A percentile compares a stretch with the other conserved stretches of the same genome.
Conservation (phyloP, 176 grass and related monocot species). For the Ampelocalamus luodianensis region DNA sequence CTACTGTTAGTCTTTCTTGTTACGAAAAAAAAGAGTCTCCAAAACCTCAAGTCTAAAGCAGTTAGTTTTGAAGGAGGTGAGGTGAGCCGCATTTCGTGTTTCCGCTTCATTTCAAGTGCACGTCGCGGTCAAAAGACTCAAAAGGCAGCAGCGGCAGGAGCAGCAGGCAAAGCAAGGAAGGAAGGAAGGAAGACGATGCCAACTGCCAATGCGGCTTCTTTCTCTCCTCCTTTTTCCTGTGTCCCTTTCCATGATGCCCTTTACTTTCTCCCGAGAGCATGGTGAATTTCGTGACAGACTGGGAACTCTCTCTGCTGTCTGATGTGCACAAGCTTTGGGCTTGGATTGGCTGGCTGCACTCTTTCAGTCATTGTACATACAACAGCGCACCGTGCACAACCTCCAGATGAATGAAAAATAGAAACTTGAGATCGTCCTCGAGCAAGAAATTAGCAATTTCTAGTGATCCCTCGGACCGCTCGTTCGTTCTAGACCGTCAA, state of each 20-base stretch:
- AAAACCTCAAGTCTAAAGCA: background rate
- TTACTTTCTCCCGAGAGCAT: background rate
- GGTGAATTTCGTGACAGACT: background rate
- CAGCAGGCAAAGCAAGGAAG: background rate
- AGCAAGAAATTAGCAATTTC: background rate
- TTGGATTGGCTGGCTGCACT: background rate
- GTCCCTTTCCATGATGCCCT: constrained; percentile 26
- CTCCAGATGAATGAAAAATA: background rate
- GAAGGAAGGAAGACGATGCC: background rate
- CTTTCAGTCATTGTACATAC: background rate
- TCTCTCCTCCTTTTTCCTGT: background rate
- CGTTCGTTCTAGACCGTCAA: background rate
- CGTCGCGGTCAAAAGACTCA: constrained; percentile 52
- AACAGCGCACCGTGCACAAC: background rate
- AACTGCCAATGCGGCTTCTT: background rate
- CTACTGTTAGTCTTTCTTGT: too few relatives aligned
- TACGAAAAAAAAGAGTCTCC: background rate
- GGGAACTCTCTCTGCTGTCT: background rate
- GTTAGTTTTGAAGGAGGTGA: constrained; percentile 35
- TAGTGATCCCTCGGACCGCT: background rate
- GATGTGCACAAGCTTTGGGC: background rate
- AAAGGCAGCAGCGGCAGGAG: background rate
- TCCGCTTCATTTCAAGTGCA: constrained; percentile 52
- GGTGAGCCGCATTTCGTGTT: constrained; percentile 38
- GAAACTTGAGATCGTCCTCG: background rate